Conservation (phyloP, 768 basidiomycete genomes). For the Leccinum barrowsii region DNA sequence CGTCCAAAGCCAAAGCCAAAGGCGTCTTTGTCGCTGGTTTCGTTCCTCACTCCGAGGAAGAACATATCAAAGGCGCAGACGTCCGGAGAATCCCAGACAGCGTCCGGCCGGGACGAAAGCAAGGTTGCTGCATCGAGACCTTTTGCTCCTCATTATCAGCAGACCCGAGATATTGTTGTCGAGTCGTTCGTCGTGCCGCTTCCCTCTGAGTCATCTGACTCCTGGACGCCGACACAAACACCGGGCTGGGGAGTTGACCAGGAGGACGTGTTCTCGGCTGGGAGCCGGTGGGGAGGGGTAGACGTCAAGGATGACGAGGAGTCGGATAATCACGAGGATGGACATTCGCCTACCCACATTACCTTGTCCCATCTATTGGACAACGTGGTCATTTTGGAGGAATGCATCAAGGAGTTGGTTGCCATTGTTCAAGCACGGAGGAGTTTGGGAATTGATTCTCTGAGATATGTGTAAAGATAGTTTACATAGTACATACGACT, state of each 20-base stretch:
- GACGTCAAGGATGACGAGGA: conserved; percentile 19
- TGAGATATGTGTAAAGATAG: conserved; percentile 61
- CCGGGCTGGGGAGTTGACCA: conserved; percentile 55
- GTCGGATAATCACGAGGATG: conserved; percentile 19
- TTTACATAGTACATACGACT: background rate
- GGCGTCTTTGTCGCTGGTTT: conserved; percentile 63
- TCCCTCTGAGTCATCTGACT: conserved; percentile 45
- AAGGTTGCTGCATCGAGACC: conserved; percentile 63
- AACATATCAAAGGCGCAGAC: conserved; percentile 40
- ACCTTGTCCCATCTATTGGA: conserved; percentile 85
- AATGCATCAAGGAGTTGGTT: conserved; percentile 89
- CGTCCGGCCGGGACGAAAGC: conserved; percentile 35
- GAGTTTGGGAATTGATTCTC: conserved; percentile 78
- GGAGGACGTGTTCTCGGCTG: conserved; percentile 66
- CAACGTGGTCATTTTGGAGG: conserved; percentile 92
- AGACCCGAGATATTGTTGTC: conserved; percentile 66
- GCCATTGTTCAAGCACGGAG: conserved; percentile 82
- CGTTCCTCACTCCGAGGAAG: conserved; percentile 78
- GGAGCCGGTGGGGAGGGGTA: conserved; percentile 41
- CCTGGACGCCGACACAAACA: conserved; percentile 59
- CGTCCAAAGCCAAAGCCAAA: conserved; percentile 50
- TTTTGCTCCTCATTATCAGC: conserved; percentile 81
- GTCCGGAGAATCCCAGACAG: conserved; percentile 42
- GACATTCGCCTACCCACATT: conserved; percentile 41
- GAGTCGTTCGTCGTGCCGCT: conserved; percentile 65